Base-by-base conservation (phyloP, 495 filamentous ascomycete species). In the Lepraria neglecta region DNA sequence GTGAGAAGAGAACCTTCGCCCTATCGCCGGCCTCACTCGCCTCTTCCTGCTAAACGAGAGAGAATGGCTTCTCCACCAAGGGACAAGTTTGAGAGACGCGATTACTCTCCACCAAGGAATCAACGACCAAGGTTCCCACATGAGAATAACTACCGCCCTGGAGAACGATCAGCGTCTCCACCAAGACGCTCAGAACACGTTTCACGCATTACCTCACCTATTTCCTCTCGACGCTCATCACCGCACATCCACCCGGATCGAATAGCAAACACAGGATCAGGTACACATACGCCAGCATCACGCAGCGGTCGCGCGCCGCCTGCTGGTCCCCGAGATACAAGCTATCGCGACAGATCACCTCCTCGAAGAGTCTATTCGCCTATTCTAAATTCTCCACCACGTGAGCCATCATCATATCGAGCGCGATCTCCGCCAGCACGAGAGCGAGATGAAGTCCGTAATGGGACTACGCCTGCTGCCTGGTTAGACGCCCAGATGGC, bases 201-300 rank as follows among this genome's bases (percentile, higher is more conserved):
- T 15, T 75, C 73, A 45, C 70, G 73, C 3, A 66, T 66, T 31
- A 67, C 61, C n/a, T 78, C 76, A n/a, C 66, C 65, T 35, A 65
- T 75, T 4, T 74, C 74, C 45, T 78, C 74, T 48, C 72, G 72
- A 58, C 67, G 71, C 40, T 74, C 75, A n/a, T 76, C 75, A 15
- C 73, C 74, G 21, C 63, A 67, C 46, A 60, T 65, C 6, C 67
- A 70, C 50, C 62, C 64, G 44, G 75, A 77, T 19, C 69, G 67
- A 59, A 27, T 66, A 14, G 47, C 63, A 44, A 45, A 65, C 9
- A 64, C 59, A 27, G 65, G 66, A 19, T 63, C 61, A 27, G 66
- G 64, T 46, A 64, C 58, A 59, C 72, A 67, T 44, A 75, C 74
- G 27, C 72, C 74, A 11, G 59, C 62, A 50, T 62, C 51, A 61